Evolutionary conservation across 192 early-diverging fungal species (phyloP).

Genomic region (Coemansia sp.): DNA sequence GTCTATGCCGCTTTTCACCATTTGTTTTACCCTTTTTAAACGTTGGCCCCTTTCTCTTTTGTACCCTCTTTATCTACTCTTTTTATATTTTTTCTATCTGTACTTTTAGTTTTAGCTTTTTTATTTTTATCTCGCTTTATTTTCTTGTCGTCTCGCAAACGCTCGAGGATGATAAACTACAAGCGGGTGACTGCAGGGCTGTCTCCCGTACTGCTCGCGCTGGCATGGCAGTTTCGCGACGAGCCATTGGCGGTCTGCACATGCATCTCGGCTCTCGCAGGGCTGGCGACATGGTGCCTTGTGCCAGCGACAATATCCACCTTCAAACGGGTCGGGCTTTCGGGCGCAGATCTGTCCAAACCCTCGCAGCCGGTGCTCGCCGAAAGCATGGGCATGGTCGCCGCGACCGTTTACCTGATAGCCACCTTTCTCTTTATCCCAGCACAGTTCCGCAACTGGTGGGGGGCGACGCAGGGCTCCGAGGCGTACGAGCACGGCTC

Average conservation of each 20-base stretch:
- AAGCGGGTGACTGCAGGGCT: conserved; percentile 25
- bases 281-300: conserved; percentile 66
- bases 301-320: conserved; percentile 62
- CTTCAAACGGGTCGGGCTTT: conserved; percentile 76
- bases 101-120: conserved; percentile 3
- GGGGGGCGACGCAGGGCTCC: conserved; percentile 50
- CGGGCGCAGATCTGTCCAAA: conserved; percentile 82
- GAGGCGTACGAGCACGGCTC: conserved; percentile 7
- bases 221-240: conserved; percentile 60
- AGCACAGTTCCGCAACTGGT: conserved; percentile 87
- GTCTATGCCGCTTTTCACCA: neutral
- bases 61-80: neutral
- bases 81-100: neutral
- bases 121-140: conserved; percentile 2
- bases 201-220: conserved; percentile 50
- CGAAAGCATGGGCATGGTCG: conserved; percentile 91
- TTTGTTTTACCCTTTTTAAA: neutral
- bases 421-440: conserved; percentile 91
- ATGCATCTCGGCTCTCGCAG: conserved; percentile 67
- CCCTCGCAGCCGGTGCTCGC: conserved; percentile 63
- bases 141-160: neutral
- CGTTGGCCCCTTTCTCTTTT: neutral
- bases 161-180: conserved; percentile 20
- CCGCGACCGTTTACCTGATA: conserved; percentile 83
- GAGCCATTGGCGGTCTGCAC: conserved; percentile 72